Conservation (phyloP, 345 rosid genomes). For the Syzygium grande region DNA sequence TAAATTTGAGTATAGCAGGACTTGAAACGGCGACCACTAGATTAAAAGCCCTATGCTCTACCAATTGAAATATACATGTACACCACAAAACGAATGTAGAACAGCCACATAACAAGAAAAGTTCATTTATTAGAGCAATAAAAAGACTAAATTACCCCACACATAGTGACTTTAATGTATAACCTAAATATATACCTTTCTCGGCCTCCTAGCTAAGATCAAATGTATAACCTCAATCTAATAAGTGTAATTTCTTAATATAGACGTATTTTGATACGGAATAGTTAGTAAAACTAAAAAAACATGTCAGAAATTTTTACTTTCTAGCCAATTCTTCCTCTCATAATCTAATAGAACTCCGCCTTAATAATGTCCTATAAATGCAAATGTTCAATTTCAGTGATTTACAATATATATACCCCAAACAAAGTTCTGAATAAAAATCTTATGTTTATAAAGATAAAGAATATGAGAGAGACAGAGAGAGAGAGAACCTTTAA, state of each 20-base stretch:
- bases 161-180: neutral
- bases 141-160: neutral
- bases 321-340: neutral
- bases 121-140: neutral
- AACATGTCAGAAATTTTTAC: neutral
- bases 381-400: neutral
- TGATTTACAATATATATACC: neutral
- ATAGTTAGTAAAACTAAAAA: neutral
- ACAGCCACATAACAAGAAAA: neutral
- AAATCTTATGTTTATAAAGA: neutral
- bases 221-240: neutral
- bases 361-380: neutral
- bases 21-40: neutral
- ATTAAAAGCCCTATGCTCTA: neutral
- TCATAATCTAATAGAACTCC: neutral
- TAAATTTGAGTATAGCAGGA: neutral
- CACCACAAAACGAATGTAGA: neutral
- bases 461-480: neutral
- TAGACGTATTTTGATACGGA: neutral
- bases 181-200: neutral
- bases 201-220: neutral
- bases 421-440: neutral
- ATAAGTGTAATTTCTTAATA: neutral
- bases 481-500: conserved; percentile 34
- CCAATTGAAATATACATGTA: neutral